Evolutionary conservation across 345 rosid genomes (phyloP), one percentile per base, ranked within the genome.

Genomic region (Lumnitzera racemosa): DNA sequence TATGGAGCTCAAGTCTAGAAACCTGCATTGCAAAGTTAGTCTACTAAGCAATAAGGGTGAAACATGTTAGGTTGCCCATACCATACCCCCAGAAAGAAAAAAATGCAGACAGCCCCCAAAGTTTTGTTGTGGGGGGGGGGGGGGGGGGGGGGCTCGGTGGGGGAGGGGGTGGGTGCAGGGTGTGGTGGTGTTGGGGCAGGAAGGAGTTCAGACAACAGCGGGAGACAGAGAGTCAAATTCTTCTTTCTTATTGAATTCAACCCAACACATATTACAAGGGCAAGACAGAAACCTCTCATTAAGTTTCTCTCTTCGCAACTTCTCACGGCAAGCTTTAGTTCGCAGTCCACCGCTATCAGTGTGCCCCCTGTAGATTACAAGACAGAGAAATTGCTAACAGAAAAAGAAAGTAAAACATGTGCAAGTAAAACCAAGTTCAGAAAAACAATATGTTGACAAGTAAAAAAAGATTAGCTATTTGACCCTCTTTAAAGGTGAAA

Each of bases 271-370:
- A 9, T 15, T 3, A 54, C 20, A 20, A 25, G 24, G 11, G 56
- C n/a, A 53, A 11, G 50, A 64, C 51, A 20, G 70, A 56, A 67
- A 77, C 98, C 75, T 87, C 68, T 89, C 94, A 55, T 92, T 92
- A 63, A 92, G 75, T 72, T 65, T 77, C 72, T 92, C 96, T 72
- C 98, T 80, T 55, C 96, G 88, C 85, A 82, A 67, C 72, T 83
- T 87, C 81, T 89, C 98, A 20, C 96, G 89, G 67, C 96, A 80
- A 12, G 96, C 98, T 76, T 89, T 92, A 17, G 79, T 67, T 67
- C 79, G 70, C 6, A 75, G 64, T 56, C 59, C 71, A 66, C 76
- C 51, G 56, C 80, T 70, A 47, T 61, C 67, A 60, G 43, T 61
- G 6, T 68, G 73, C 27, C 41, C 64, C 74, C 83, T 76, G 53